These are phyloP conservation scores for Ophiostoma triangulosporum DNA, from an alignment of 2,329 filamentous ascomycete genomes.

Conservation along the genomic window DNA sequence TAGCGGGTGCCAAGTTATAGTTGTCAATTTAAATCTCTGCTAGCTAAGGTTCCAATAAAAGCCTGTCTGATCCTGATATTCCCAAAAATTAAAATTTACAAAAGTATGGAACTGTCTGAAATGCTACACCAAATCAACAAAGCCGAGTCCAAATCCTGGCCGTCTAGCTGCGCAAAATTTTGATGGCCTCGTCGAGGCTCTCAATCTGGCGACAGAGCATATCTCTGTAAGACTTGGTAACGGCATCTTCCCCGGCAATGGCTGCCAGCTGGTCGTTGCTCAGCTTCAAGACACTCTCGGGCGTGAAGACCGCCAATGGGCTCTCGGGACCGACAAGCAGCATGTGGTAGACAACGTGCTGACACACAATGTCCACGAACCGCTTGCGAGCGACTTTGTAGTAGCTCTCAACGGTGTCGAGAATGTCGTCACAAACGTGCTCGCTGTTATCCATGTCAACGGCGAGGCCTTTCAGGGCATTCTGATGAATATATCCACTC, in stretches of 20 bases:
- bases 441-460: constrained; percentile 14
- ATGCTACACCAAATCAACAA: no score
- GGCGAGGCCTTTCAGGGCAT: not conserved
- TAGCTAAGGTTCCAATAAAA: no score
- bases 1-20: not conserved
- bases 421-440: constrained; percentile 32
- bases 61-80: no score
- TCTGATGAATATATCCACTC: not conserved
- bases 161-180: constrained; percentile 11
- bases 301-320: constrained; percentile 39
- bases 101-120: no score
- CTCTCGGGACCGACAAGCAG: constrained; percentile 35
- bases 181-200: constrained; percentile 26
- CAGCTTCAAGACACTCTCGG: constrained; percentile 35
- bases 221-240: constrained; percentile 26
- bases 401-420: constrained; percentile 46
- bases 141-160: not conserved
- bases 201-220: constrained; percentile 32
- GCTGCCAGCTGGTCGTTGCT: constrained; percentile 33
- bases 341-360: constrained; percentile 37
- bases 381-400: constrained; percentile 47
- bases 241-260: constrained; percentile 44
- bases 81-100: no score
- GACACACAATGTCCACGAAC: constrained; percentile 49
- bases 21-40: not conserved